Base-by-base conservation (phyloP, 2,329 filamentous ascomycete species). In the Aspergillus texensis region DNA sequence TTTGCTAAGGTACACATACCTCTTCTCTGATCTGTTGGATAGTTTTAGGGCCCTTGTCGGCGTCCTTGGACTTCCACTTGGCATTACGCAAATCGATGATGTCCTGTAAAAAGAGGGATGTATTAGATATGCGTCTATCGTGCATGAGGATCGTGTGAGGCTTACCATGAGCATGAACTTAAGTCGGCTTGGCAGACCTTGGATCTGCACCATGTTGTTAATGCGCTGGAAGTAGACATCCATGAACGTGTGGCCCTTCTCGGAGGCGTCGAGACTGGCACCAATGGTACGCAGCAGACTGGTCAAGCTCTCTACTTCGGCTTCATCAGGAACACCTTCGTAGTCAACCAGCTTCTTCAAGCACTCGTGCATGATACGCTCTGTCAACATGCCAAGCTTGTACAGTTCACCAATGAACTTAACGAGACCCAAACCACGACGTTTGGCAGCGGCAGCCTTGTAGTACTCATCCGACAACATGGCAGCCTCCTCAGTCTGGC, bases 291-390 rank as follows among this genome's bases (percentile, higher is more conserved):
- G 89, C 65, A 99, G 87, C 67, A 99, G 86, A 82, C 96, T 97
- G 73, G 90, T 93, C 79, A 99, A 88, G 70, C 93, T 96, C 85
- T 99, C 95, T 65, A 99, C 91, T 78, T 97, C 94, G 60, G 94
- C 92, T 81, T 99, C 95, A 72, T 99, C 95, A 52, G 95, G 95
- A 65, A 93, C 83, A 66, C 92, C 93, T 75, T 94, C 91, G 80
- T 96, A 98, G 81, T 99, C 94, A 70, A 99, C 92, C 67, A 99
- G 87, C 81, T 96, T 97, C 83, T 93, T 90, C 32, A 99, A 93
- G 86, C 95, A 99, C 81, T 97, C 93, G 83, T 99, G 94, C 95
- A 99, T 99, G 81, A 99, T 99, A 78, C 94, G 92, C 79, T 97
- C 92, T 65, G 95, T 99, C 79, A 99, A 87, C 95, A 99, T 99